Evolutionary conservation across 768 basidiomycete genomes (phyloP).

Genomic region (Artomyces pyxidatus): DNA sequence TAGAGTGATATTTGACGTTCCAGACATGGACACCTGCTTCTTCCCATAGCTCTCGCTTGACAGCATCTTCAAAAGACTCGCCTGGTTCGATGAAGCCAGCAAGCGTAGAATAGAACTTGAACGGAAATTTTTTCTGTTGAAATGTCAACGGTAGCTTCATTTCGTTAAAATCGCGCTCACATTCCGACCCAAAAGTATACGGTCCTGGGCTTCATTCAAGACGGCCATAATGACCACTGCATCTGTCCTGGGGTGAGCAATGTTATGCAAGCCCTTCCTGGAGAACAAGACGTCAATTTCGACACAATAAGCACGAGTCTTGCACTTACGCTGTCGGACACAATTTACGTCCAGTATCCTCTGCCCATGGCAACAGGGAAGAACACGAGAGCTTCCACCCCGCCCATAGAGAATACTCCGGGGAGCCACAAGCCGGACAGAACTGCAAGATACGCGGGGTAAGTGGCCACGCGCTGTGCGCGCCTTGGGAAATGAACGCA

Average conservation of each 20-base stretch:
- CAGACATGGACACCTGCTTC: conserved; percentile 89
- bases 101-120: conserved; percentile 77
- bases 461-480: background rate
- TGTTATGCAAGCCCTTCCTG: conserved; percentile 85
- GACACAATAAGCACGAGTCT: conserved; percentile 1
- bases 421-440: conserved; percentile 81
- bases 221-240: conserved; percentile 90
- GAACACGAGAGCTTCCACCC: conserved; percentile 92
- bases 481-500: conserved; percentile 19
- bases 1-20: conserved; percentile 78
- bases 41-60: conserved; percentile 90
- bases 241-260: conserved; percentile 73
- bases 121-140: conserved; percentile 53
- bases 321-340: conserved; percentile 64
- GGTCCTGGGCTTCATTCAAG: conserved; percentile 71
- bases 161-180: conserved; percentile 34
- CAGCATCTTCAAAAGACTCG: conserved; percentile 91
- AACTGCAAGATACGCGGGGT: conserved; percentile 40
- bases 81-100: conserved; percentile 95
- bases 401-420: conserved; percentile 81
- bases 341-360: conserved; percentile 51
- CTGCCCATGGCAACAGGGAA: conserved; percentile 66
- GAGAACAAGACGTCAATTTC: too few species aligned
- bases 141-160: too few species aligned
- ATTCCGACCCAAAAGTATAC: conserved; percentile 80